A percentile compares a stretch with the other conserved stretches of the same genome.
Evolutionary conservation across 164 flowering plant species (phyloP).

Genomic region (Piper betle): DNA sequence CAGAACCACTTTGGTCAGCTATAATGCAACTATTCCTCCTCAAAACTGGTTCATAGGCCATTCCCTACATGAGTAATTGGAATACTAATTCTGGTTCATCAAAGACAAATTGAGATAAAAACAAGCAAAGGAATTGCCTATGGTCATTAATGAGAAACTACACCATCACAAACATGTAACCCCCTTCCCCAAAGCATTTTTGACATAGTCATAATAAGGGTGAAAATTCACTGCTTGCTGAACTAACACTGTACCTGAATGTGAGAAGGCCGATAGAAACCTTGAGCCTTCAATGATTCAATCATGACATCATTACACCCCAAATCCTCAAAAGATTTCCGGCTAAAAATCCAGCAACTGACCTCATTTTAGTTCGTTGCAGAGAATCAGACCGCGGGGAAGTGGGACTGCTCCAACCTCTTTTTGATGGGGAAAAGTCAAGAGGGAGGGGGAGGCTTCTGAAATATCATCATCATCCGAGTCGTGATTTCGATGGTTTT

Average conservation of each 20-base stretch:
- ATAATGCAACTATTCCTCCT: constrained; percentile 73
- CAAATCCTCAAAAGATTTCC: constrained; percentile 46
- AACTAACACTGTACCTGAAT: constrained; percentile 54
- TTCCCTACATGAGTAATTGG: constrained; percentile 35
- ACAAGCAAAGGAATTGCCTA: neutral
- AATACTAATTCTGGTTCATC: neutral
- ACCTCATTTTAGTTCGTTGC: constrained; percentile 13
- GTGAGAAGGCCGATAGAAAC: constrained; percentile 59
- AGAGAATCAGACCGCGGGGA: constrained; percentile 12
- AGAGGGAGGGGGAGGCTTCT: constrained; percentile 1
- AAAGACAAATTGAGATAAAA: neutral
- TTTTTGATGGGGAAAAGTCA: constrained; percentile 15
- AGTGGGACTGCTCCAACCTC: constrained; percentile 47
- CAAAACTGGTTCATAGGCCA: constrained; percentile 57
- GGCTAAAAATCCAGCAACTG: constrained; percentile 49
- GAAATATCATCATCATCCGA: constrained; percentile 9
- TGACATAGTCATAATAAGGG: neutral
- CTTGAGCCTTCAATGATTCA: constrained; percentile 40
- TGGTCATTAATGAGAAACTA: neutral
- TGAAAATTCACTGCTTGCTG: neutral
- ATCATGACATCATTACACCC: constrained; percentile 65
- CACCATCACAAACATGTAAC: neutral
- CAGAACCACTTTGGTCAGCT: constrained; percentile 99
- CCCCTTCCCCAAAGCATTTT: neutral
- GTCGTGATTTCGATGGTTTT: constrained; percentile 1